Evolutionary conservation across 2,329 filamentous ascomycete species (phyloP).

Genomic region (Epichloe elymi): DNA sequence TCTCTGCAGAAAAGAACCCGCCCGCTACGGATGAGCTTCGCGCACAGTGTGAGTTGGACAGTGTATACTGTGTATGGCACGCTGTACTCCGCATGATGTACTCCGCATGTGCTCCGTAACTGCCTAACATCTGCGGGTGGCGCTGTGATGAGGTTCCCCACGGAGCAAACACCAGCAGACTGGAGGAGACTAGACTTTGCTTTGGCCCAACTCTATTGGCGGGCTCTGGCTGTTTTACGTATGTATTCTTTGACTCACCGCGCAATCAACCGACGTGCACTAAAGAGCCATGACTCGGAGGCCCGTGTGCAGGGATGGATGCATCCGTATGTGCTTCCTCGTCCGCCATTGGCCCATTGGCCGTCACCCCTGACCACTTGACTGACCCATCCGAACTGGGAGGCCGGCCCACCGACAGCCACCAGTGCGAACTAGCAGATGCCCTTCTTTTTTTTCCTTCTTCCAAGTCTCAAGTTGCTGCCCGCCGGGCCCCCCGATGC

Average conservation of each 20-base stretch:
- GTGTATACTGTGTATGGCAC: no score
- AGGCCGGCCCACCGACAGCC: background rate
- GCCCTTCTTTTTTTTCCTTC: background rate
- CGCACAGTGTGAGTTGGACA: accelerated
- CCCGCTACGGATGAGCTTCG: no score
- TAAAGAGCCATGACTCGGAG: background rate
- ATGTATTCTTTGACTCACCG: background rate
- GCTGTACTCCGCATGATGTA: no score
- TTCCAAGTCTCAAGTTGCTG: background rate
- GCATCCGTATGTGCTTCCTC: background rate
- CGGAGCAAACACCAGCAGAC: background rate
- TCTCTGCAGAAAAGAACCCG: no score
- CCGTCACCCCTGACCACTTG: background rate
- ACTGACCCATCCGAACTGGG: background rate
- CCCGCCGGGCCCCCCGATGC: background rate
- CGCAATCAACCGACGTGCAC: background rate
- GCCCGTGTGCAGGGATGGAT: background rate
- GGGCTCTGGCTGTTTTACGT: no score
- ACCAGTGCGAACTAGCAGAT: constrained; percentile 3
- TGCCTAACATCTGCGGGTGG: no score
- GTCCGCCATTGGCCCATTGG: background rate
- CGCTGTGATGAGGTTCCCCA: no score
- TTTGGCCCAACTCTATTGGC: no score
- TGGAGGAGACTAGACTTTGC: no score
- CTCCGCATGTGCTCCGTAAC: no score